Conservation (phyloP, 345 rosid genomes). For the Brassica rapa region DNA sequence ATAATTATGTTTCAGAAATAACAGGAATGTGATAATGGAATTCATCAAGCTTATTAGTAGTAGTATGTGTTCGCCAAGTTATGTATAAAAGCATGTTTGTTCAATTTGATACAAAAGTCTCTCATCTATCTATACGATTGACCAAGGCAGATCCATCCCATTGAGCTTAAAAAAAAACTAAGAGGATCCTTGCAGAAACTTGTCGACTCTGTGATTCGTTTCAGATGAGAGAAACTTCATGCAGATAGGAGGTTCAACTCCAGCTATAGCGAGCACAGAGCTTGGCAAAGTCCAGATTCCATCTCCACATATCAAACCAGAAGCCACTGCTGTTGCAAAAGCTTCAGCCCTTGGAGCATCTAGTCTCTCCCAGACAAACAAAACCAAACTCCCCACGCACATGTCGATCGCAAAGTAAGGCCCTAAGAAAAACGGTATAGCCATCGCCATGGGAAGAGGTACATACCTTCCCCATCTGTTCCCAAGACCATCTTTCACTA, state of each 20-base stretch:
- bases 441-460: slow-evolving; percentile 96
- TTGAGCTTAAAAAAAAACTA: slow-evolving; percentile 8
- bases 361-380: slow-evolving; percentile 61
- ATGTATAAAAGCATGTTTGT: slow-evolving; percentile 14
- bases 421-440: slow-evolving; percentile 92
- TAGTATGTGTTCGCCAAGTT: slow-evolving; percentile 11
- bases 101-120: slow-evolving; percentile 4
- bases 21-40: neutral
- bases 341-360: slow-evolving; percentile 61
- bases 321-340: slow-evolving; percentile 70
- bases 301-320: slow-evolving; percentile 89
- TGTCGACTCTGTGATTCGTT: slow-evolving; percentile 56
- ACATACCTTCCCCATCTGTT: slow-evolving; percentile 51
- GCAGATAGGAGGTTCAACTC: slow-evolving; percentile 73
- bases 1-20: slow-evolving; percentile 1
- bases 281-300: slow-evolving; percentile 91
- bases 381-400: slow-evolving; percentile 84
- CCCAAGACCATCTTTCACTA: slow-evolving; percentile 35
- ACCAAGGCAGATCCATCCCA: slow-evolving; percentile 9
- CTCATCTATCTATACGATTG: slow-evolving; percentile 19
- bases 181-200: slow-evolving; percentile 41
- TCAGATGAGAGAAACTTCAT: slow-evolving; percentile 81
- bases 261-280: slow-evolving; percentile 73
- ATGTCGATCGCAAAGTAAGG: slow-evolving; percentile 83
- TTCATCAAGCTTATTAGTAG: neutral